Conservation (phyloP, 208 protist species). For the Leishmania martiniquensis region DNA sequence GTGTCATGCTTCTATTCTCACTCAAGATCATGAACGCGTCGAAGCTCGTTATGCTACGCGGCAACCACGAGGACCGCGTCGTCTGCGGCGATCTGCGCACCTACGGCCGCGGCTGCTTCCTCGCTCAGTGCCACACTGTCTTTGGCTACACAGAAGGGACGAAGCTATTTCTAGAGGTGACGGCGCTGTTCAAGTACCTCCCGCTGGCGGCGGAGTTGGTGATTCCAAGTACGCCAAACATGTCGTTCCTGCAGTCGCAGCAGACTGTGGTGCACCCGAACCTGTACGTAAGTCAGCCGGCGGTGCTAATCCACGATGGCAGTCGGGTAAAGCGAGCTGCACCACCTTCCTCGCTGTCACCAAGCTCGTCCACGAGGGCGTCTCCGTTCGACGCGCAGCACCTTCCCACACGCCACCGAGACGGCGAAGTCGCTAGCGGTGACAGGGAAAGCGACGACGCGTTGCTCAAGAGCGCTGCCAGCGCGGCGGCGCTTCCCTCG, state of each 20-base stretch:
- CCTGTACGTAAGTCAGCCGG: slow-evolving; percentile 42
- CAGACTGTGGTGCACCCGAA: slow-evolving; percentile 39
- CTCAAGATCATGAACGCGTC: slow-evolving; percentile 74
- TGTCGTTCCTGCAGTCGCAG: slow-evolving; percentile 33
- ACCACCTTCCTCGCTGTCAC: background rate
- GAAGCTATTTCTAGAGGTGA: slow-evolving; percentile 62
- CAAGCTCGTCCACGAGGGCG: background rate
- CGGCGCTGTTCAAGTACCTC: slow-evolving; percentile 70
- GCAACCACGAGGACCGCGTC: slow-evolving; percentile 87
- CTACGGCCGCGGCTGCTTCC: slow-evolving; percentile 72
- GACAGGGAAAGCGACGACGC: slow-evolving; percentile 12
- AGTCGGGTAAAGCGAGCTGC: background rate
- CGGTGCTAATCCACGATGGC: slow-evolving; percentile 25
- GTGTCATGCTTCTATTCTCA: slow-evolving; percentile 83
- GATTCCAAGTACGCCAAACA: slow-evolving; percentile 51
- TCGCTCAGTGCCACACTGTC: slow-evolving; percentile 62
- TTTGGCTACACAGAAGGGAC: slow-evolving; percentile 63
- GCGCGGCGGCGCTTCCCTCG: background rate
- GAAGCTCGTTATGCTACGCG: slow-evolving; percentile 80
- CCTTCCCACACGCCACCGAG: background rate
- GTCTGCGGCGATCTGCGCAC: slow-evolving; percentile 73
- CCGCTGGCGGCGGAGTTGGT: slow-evolving; percentile 71
- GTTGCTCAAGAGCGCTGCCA: background rate
- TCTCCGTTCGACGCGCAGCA: background rate
- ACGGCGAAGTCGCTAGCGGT: slow-evolving; percentile 19